These are phyloP conservation scores for Mortierella sp. DNA, from an alignment of 371 early-diverging fungal genomes.

Conservation along the genomic window DNA sequence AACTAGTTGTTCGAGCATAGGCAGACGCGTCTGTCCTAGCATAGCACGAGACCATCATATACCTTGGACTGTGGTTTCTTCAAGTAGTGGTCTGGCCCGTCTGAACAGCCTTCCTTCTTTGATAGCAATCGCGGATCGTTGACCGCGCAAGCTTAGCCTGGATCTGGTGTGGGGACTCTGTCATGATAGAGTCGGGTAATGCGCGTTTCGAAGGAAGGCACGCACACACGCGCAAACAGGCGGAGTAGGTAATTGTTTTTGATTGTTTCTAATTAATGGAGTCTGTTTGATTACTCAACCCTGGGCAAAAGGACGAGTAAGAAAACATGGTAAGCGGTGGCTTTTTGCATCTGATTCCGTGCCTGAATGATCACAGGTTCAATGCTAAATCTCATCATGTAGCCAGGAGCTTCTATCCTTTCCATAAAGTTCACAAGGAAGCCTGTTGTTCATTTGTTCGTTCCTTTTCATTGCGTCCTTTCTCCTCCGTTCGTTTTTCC, in stretches of 20 bases:
- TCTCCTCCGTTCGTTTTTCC: not conserved
- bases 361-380: not conserved
- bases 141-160: not conserved
- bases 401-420: too few relatives aligned
- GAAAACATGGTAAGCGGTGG: too few relatives aligned
- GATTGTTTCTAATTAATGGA: not conserved
- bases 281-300: not conserved
- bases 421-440: not conserved
- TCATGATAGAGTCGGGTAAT: not conserved
- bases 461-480: not conserved
- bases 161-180: not conserved
- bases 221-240: not conserved
- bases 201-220: not conserved
- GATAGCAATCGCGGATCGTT: too few relatives aligned
- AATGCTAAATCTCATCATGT: too few relatives aligned
- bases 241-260: not conserved
- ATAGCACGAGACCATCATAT: too few relatives aligned
- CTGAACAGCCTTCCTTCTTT: too few relatives aligned
- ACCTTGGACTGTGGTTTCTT: too few relatives aligned
- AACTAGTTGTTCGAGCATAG: too few relatives aligned
- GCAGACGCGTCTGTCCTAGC: too few relatives aligned
- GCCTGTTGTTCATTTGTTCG: not conserved
- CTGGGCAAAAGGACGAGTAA: too few relatives aligned
- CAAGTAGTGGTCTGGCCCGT: too few relatives aligned
- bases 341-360: not conserved